These are phyloP conservation scores for Micractinium conductrix DNA, from an alignment of 139 green algal species.

Conservation along the genomic window DNA sequence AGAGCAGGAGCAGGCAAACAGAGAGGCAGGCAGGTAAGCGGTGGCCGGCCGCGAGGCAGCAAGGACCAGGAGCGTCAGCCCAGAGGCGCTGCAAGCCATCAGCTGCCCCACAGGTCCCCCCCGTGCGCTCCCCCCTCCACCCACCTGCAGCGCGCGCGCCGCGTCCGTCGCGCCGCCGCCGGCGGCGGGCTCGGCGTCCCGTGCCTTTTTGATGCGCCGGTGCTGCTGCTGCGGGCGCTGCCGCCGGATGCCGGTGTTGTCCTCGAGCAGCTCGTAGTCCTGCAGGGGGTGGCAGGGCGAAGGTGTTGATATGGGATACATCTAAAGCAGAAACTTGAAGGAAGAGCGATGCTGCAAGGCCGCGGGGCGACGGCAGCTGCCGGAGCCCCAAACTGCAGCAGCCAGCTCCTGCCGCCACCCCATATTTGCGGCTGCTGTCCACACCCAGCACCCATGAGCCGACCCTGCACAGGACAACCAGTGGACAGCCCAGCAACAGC, in stretches of 20 bases:
- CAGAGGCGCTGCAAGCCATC: too few relatives aligned
- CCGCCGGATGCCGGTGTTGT: constrained; percentile 64
- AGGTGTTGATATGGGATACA: background rate
- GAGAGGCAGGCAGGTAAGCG: background rate
- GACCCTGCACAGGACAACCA: too few relatives aligned
- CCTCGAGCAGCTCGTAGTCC: constrained; percentile 91
- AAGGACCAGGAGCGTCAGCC: background rate
- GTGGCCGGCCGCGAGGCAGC: too few relatives aligned
- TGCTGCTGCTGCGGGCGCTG: constrained; percentile 50
- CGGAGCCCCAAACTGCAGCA: background rate
- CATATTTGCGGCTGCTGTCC: background rate
- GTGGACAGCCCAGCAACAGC: background rate
- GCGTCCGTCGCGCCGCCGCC: constrained; percentile 9
- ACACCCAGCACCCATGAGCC: background rate
- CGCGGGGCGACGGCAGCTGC: too few relatives aligned
- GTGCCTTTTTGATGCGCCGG: constrained; percentile 73
- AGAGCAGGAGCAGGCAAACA: constrained; percentile 35
- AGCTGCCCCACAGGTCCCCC: too few relatives aligned
- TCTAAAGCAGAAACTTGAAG: too few relatives aligned
- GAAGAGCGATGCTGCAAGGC: too few relatives aligned
- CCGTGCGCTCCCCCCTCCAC: background rate
- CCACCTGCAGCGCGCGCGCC: constrained; percentile 23
- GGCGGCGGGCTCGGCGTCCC: constrained; percentile 43
- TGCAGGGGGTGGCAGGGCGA: constrained; percentile 37
- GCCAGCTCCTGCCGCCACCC: background rate